These are phyloP conservation scores for Inga laurina DNA, from an alignment of 306 rosid genomes.

Conservation along the genomic window DNA sequence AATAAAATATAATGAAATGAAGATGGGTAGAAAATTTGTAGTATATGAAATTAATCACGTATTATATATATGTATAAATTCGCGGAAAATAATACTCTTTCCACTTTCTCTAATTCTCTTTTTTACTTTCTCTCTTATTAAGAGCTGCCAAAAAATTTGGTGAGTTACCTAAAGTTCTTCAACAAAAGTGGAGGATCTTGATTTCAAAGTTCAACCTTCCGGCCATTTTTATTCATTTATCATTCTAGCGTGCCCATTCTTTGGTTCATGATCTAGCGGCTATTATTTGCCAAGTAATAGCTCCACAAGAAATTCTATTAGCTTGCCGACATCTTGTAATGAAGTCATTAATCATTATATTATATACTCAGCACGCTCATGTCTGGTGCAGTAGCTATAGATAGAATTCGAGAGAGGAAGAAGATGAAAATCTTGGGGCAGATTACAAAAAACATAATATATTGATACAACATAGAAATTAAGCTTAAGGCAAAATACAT, in stretches of 20 bases:
- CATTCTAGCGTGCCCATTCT: neutral
- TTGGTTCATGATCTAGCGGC: neutral
- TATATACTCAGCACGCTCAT: neutral
- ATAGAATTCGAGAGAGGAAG: neutral
- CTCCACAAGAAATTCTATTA: neutral
- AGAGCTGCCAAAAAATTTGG: neutral
- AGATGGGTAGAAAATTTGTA: neutral
- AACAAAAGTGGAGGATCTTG: neutral
- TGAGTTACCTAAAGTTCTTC: neutral
- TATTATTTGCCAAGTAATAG: neutral
- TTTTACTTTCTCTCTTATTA: neutral
- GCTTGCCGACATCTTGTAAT: neutral
- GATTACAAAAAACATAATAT: constrained; percentile 5
- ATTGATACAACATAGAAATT: neutral
- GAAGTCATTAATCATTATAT: neutral
- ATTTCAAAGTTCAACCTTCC: neutral
- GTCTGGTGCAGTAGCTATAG: neutral
- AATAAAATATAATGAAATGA: neutral
- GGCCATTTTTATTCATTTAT: neutral
- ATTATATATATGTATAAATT: too few relatives aligned
- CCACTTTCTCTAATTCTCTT: neutral
- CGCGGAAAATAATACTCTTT: neutral
- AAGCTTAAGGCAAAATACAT: neutral
- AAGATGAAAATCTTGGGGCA: neutral
- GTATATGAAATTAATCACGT: neutral